Evolutionary conservation across 129 eudicot genomes (phyloP).

Genomic region (Flaveria bidentis): DNA sequence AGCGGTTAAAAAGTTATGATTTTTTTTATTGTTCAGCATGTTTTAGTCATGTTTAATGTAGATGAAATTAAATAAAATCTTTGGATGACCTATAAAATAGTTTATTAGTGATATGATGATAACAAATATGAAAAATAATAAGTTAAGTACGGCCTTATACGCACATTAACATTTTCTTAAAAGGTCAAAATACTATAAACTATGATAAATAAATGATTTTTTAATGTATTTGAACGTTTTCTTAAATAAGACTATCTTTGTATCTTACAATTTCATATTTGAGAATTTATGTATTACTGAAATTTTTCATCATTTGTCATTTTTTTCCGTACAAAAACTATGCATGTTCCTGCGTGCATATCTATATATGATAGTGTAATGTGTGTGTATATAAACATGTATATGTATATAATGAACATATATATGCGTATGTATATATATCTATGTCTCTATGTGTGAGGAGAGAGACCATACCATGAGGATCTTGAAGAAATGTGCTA

Average conservation of each 20-base stretch:
- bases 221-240: background rate
- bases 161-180: background rate
- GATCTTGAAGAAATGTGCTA: background rate
- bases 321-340: background rate
- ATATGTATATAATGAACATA: no score
- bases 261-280: background rate
- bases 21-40: no score
- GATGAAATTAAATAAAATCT: no score
- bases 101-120: background rate
- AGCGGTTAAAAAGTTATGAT: no score
- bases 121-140: background rate
- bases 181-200: background rate
- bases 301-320: background rate
- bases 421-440: background rate
- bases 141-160: background rate
- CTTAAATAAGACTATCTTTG: background rate
- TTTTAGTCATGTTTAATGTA: no score
- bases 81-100: background rate
- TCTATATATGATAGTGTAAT: background rate
- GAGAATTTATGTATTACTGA: background rate
- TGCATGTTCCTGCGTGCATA: background rate
- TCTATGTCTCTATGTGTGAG: background rate
- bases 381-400: no score
- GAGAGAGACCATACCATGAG: constrained; percentile 26
- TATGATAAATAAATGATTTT: background rate